These are phyloP conservation scores for Emericellopsis terricola DNA, from an alignment of 495 filamentous ascomycete species.

Conservation along the genomic window DNA sequence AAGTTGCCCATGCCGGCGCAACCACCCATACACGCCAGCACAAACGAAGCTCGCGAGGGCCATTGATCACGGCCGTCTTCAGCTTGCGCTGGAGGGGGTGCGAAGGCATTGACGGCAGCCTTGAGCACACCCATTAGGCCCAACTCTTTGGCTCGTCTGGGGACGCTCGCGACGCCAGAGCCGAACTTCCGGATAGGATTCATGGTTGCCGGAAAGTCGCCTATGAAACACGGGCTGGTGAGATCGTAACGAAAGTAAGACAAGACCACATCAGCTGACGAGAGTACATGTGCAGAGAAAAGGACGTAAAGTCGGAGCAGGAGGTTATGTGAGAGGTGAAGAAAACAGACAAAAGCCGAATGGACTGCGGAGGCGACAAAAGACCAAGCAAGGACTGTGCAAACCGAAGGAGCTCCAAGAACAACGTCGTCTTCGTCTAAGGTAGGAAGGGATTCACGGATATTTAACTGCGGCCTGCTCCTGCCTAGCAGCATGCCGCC, in stretches of 20 bases:
- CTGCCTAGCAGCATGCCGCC: too few relatives aligned
- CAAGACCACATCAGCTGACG: not conserved
- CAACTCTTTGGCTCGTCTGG: not conserved
- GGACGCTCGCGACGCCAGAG: not conserved
- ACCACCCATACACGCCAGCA: conserved; percentile 5
- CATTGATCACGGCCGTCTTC: conserved; percentile 6
- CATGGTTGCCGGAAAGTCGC: not conserved
- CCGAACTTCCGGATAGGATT: not conserved
- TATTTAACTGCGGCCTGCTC: too few relatives aligned
- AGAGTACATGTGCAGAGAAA: too few relatives aligned
- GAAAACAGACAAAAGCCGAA: too few relatives aligned
- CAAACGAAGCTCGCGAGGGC: conserved; percentile 4
- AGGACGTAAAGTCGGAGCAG: not conserved
- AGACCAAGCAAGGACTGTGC: too few relatives aligned
- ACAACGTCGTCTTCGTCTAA: too few relatives aligned
- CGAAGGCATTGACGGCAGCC: not conserved
- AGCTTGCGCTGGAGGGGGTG: conserved; percentile 3
- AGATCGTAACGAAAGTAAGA: not conserved
- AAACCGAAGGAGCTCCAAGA: too few relatives aligned
- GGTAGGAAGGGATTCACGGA: too few relatives aligned
- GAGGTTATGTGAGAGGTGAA: not conserved
- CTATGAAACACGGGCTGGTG: not conserved
- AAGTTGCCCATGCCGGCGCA: conserved; percentile 5
- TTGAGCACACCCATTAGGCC: not conserved
- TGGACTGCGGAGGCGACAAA: too few relatives aligned